phyloP scores from a whole-genome alignment of 176 grass and related monocot species.

The Oryza glumipatula region DNA sequence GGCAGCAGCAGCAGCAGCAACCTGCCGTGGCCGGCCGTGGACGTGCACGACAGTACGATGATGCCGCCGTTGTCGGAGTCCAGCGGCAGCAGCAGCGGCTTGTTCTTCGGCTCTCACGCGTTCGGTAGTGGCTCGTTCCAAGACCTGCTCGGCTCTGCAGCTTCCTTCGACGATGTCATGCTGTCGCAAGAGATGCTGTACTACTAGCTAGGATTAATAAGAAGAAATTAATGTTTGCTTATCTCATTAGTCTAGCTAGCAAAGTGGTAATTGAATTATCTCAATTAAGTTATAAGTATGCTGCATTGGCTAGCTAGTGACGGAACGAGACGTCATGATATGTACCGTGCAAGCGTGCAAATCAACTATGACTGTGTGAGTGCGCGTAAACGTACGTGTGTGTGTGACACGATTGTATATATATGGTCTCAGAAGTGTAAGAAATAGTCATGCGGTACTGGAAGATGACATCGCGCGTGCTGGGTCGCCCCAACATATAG shows the following conservation, averaged over 20 bases:
- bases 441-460: not conserved
- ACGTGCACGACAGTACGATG: constrained; percentile 22
- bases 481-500: not conserved
- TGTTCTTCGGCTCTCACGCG: constrained; percentile 5
- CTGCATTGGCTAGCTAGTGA: not conserved
- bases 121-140: constrained; percentile 39
- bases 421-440: not conserved
- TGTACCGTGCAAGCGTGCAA: not conserved
- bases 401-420: not conserved
- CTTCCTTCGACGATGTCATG: constrained; percentile 42
- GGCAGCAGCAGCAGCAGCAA: constrained; percentile 14
- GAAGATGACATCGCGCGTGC: not conserved
- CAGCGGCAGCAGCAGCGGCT: not conserved
- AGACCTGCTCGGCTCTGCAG: constrained; percentile 27
- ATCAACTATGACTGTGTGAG: not conserved
- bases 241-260: not conserved
- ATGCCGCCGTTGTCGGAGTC: constrained; percentile 19
- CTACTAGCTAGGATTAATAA: not conserved
- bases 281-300: not conserved
- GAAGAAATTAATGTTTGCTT: not conserved
- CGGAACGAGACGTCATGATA: not conserved
- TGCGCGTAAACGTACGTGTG: not conserved
- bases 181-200: constrained; percentile 5
- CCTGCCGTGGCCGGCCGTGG: constrained; percentile 19
- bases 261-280: not conserved